Evolutionary conservation across 345 rosid genomes (phyloP), one percentile per base, ranked within the genome.

Genomic region (Populus tremula): DNA sequence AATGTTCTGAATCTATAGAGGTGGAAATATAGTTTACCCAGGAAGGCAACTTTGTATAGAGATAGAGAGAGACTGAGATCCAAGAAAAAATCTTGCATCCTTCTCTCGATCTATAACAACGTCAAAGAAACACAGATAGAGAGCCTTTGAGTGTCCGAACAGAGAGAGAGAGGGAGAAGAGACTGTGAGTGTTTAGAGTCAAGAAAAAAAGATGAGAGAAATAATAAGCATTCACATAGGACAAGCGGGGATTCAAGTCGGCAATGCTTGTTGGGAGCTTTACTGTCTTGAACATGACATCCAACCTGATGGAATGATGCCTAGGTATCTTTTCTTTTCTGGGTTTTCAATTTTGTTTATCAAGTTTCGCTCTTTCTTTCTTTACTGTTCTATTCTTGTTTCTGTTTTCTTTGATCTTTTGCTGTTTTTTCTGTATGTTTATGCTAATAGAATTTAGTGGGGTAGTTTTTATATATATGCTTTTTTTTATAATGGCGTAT

Each of bases 191-290:
- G 54, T 1, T 16, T 9, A 3, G 31, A 38, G 67, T 43, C 33
- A 21, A 71, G 53, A 29, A n/a, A 59, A 23, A 25, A 59, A 76
- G 39, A 83, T 83, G 86, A 79, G 86, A 70, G 86, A 83, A 74
- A 80, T 83, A 8, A 83, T 83, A 20, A 83, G 86, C 81, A 76
- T 83, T 43, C 86, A 83, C 70, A 80, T 83, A 16, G 86, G 86
- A 2, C 86, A 83, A 39, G 86, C 86, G 11, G 86, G 86, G 39
- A 79, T 83, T 70, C 86, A 83, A 53, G 86, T 83, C 10, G 86
- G 86, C 39, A 83, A 83, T 70, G 63, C 85, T 3, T 81, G 83
- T 33, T 81, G 83, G 84, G 84, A 81, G 78, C 84, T 81, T 39
- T 81, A 81, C 64, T 81, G 84, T 64, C 73, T 81, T 56, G 84